A percentile compares a stretch with the other conserved stretches of the same genome.
These are phyloP conservation scores for Diutina mesorugosa DNA, from an alignment of 1,139 yeast genomes.

Conservation along the genomic window DNA sequence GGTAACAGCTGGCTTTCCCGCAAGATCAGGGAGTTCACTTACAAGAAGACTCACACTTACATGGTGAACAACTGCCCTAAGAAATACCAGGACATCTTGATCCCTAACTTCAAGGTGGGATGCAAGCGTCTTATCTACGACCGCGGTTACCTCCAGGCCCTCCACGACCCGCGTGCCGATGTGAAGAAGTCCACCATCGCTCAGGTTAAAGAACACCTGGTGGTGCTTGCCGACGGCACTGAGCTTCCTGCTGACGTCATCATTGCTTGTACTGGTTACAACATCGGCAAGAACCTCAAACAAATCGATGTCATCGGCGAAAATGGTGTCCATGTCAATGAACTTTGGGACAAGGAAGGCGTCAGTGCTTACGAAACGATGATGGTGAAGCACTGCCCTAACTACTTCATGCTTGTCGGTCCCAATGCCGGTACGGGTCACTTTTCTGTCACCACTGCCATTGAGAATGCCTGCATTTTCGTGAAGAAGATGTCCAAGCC, in stretches of 20 bases:
- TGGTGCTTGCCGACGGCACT: neutral
- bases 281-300: neutral
- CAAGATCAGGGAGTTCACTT: neutral
- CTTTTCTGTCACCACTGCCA: conserved; percentile 1
- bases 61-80: neutral
- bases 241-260: neutral
- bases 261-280: conserved; percentile 1
- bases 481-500: neutral
- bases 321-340: neutral
- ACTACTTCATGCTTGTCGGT: neutral
- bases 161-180: neutral
- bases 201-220: neutral
- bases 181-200: neutral
- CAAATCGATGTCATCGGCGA: neutral
- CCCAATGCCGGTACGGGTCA: conserved; percentile 1
- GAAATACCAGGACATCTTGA: neutral
- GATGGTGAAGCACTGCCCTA: neutral
- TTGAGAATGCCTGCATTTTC: neutral
- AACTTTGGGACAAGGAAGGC: neutral
- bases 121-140: conserved; percentile 1
- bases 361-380: neutral
- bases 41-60: neutral
- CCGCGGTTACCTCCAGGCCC: neutral
- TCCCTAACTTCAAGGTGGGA: conserved; percentile 2
- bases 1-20: neutral